These are phyloP conservation scores for Daldinia vernicosa DNA, from an alignment of 495 filamentous ascomycete genomes.

Conservation along the genomic window DNA sequence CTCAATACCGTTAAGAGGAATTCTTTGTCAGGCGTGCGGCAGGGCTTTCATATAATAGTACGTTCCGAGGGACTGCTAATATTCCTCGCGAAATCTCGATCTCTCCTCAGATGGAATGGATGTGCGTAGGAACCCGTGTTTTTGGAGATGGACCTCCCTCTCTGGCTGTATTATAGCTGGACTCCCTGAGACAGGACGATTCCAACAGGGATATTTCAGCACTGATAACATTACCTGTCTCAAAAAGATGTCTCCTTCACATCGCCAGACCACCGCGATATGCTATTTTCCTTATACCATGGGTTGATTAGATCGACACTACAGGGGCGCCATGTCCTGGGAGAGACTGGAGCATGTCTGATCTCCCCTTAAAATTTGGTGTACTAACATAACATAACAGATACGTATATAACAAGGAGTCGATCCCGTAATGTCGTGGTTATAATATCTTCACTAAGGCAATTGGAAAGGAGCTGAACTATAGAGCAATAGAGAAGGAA, in stretches of 20 bases:
- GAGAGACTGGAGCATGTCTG: slow-evolving; percentile 15
- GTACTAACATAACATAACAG: neutral
- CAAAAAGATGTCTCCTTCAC: slow-evolving; percentile 1
- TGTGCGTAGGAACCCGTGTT: slow-evolving; percentile 3
- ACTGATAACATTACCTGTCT: slow-evolving; percentile 18
- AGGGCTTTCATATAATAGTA: neutral
- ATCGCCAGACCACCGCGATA: slow-evolving; percentile 7
- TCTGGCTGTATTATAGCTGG: neutral
- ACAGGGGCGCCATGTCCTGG: slow-evolving; percentile 5
- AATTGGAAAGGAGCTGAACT: slow-evolving; percentile 10
- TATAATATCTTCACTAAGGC: neutral
- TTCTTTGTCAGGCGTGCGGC: slow-evolving; percentile 1
- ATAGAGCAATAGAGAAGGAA: slow-evolving; percentile 8
- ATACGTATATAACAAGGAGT: slow-evolving; percentile 22
- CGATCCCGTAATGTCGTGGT: neutral
- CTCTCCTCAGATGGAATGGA: slow-evolving; percentile 32
- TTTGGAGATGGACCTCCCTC: slow-evolving; percentile 2
- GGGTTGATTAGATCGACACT: slow-evolving; percentile 19
- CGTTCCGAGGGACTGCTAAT: neutral
- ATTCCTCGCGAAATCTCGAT: slow-evolving; percentile 9
- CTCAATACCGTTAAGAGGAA: slow-evolving; percentile 12
- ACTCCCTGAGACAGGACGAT: slow-evolving; percentile 21
- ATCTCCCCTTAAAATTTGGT: slow-evolving; percentile 21
- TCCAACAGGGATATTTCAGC: slow-evolving; percentile 4
- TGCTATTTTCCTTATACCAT: slow-evolving; percentile 21